Evolutionary conservation across 2,329 filamentous ascomycete genomes (phyloP).

Genomic region (Epichloe uncinata): DNA sequence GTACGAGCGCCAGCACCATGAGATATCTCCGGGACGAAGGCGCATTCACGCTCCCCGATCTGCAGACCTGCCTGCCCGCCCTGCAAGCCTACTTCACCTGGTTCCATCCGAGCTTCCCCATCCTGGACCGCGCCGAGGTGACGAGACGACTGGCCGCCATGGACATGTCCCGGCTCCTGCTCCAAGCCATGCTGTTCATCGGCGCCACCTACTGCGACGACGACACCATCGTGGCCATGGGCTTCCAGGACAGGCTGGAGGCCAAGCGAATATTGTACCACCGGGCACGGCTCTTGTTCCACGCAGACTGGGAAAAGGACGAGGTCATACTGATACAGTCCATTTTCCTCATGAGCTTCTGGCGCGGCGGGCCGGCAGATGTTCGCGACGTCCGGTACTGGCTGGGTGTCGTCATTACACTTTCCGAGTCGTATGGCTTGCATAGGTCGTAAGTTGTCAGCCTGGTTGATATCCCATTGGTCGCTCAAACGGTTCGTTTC

Average conservation of each 20-base stretch:
- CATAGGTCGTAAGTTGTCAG: conserved; percentile 23
- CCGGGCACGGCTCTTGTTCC: conserved; percentile 35
- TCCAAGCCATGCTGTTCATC: conserved; percentile 41
- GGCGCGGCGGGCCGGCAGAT: conserved; percentile 34
- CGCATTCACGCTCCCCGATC: conserved; percentile 31
- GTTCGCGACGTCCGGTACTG: conserved; percentile 36
- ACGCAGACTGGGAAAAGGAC: conserved; percentile 38
- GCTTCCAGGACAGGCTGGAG: conserved; percentile 32
- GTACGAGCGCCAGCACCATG: conserved; percentile 34
- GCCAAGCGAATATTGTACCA: conserved; percentile 38
- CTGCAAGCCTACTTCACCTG: conserved; percentile 40
- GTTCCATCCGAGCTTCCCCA: conserved; percentile 43
- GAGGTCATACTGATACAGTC: conserved; percentile 36
- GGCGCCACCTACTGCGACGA: conserved; percentile 40
- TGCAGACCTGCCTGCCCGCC: conserved; percentile 26
- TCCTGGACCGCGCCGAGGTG: conserved; percentile 34
- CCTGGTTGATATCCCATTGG: too few relatives aligned
- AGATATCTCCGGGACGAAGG: conserved; percentile 33
- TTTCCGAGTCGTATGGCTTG: conserved; percentile 35
- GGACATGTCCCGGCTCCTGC: conserved; percentile 32
- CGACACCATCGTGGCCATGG: conserved; percentile 27
- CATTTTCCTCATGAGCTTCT: conserved; percentile 42
- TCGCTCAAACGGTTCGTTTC: too few relatives aligned
- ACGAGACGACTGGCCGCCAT: conserved; percentile 24
- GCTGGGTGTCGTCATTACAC: conserved; percentile 35